These are phyloP conservation scores for Entomophthora muscae DNA, from an alignment of 371 early-diverging fungal species.

Conservation along the genomic window DNA sequence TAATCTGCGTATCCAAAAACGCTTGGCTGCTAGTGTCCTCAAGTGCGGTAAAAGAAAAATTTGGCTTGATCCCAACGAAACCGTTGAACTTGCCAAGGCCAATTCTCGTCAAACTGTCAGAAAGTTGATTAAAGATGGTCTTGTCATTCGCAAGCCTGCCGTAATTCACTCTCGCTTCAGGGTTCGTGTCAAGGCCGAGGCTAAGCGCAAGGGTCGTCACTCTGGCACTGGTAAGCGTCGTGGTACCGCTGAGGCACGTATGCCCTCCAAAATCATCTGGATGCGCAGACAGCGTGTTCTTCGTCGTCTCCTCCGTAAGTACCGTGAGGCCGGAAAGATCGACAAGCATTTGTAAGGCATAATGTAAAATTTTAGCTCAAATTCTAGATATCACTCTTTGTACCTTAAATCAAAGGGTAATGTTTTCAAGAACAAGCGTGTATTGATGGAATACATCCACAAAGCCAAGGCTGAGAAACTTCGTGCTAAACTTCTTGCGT, in stretches of 20 bases:
- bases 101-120: conserved; percentile 96
- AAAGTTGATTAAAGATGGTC: conserved; percentile 88
- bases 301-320: conserved; percentile 93
- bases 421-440: conserved; percentile 99
- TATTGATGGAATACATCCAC: conserved; percentile 98
- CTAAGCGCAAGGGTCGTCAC: conserved; percentile 99
- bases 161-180: conserved; percentile 90
- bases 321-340: conserved; percentile 96
- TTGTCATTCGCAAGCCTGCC: conserved; percentile 94
- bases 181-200: conserved; percentile 79
- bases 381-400: conserved; percentile 68
- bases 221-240: conserved; percentile 96
- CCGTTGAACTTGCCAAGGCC: conserved; percentile 88
- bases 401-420: conserved; percentile 99
- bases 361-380: neutral
- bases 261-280: conserved; percentile 95
- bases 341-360: conserved; percentile 82
- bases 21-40: conserved; percentile 95
- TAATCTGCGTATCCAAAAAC: conserved; percentile 77
- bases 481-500: conserved; percentile 80
- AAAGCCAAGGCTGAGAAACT: conserved; percentile 99
- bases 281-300: conserved; percentile 98
- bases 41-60: conserved; percentile 98
- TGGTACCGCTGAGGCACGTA: conserved; percentile 99
- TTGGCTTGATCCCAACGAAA: conserved; percentile 99